These are phyloP conservation scores for Neostapfia colusana DNA, from an alignment of 176 grass and related monocot species.

Conservation along the genomic window DNA sequence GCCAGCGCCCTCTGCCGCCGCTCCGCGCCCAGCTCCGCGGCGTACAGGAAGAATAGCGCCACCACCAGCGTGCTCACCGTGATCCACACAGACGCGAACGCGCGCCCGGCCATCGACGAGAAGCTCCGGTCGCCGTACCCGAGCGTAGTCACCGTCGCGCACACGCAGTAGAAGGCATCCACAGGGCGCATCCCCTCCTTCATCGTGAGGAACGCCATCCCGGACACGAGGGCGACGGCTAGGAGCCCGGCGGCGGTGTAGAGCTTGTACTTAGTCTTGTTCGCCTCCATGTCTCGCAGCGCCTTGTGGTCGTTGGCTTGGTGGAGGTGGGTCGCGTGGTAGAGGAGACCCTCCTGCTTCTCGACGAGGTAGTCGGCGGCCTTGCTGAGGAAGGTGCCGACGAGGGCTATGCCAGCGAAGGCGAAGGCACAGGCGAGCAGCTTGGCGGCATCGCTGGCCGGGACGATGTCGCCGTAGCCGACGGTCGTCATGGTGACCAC, in stretches of 20 bases:
- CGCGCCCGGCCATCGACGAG: constrained; percentile 36
- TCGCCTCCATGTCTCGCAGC: constrained; percentile 53
- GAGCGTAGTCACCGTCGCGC: constrained; percentile 67
- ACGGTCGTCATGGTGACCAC: constrained; percentile 63
- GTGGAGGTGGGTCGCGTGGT: constrained; percentile 4
- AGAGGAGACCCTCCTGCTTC: constrained; percentile 60
- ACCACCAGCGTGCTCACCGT: constrained; percentile 62
- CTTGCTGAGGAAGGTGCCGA: constrained; percentile 50
- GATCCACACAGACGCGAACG: constrained; percentile 64
- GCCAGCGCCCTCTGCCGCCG: constrained; percentile 45
- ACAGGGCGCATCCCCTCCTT: constrained; percentile 49
- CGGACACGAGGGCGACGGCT: constrained; percentile 17
- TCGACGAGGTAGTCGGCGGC: constrained; percentile 70
- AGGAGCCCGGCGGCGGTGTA: constrained; percentile 37
- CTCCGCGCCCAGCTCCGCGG: constrained; percentile 57
- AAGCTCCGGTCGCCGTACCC: constrained; percentile 74
- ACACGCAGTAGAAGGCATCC: constrained; percentile 59
- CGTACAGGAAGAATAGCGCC: constrained; percentile 67
- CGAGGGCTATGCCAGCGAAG: constrained; percentile 54
- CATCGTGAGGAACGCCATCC: constrained; percentile 36
- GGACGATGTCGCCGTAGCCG: constrained; percentile 64
- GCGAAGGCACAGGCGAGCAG: constrained; percentile 52
- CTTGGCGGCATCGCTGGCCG: constrained; percentile 44
- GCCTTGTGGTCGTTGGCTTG: not conserved
- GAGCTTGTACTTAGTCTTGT: constrained; percentile 42